phyloP scores from a whole-genome alignment of 139 green algal species.

The Chlorella sp. region DNA sequence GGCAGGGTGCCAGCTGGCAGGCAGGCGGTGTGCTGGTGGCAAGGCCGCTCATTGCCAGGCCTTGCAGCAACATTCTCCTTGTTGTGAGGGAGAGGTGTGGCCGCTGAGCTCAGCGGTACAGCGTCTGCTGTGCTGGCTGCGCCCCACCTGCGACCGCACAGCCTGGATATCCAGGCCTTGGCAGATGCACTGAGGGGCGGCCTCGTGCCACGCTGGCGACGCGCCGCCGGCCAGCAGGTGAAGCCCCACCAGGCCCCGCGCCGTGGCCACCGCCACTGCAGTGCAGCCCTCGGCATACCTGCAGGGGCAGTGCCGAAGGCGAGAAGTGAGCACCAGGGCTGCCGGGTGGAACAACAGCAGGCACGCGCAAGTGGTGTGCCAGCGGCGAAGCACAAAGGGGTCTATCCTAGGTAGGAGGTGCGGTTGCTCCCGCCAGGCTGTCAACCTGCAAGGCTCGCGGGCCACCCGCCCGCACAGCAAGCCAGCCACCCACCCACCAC shows the following conservation, averaged over 20 bases:
- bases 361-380: neutral
- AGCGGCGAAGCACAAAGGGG: too few relatives aligned
- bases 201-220: constrained; percentile 34
- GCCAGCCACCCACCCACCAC: too few relatives aligned
- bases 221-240: constrained; percentile 42
- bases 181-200: constrained; percentile 37
- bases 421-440: too few relatives aligned
- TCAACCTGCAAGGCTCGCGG: too few relatives aligned
- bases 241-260: constrained; percentile 26
- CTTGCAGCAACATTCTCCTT: too few relatives aligned
- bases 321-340: neutral
- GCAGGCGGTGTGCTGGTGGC: neutral
- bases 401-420: too few relatives aligned
- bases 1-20: neutral
- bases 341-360: neutral
- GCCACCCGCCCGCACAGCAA: too few relatives aligned
- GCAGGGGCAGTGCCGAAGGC: neutral
- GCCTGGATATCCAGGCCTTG: constrained; percentile 11
- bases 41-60: too few relatives aligned
- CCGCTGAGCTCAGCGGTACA: too few relatives aligned
- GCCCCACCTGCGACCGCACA: constrained; percentile 26
- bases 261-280: constrained; percentile 36
- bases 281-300: constrained; percentile 38
- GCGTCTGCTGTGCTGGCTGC: neutral
- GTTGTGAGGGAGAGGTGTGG: neutral